Evolutionary conservation across 345 rosid species (phyloP).

Genomic region (Linum usitatissimum): DNA sequence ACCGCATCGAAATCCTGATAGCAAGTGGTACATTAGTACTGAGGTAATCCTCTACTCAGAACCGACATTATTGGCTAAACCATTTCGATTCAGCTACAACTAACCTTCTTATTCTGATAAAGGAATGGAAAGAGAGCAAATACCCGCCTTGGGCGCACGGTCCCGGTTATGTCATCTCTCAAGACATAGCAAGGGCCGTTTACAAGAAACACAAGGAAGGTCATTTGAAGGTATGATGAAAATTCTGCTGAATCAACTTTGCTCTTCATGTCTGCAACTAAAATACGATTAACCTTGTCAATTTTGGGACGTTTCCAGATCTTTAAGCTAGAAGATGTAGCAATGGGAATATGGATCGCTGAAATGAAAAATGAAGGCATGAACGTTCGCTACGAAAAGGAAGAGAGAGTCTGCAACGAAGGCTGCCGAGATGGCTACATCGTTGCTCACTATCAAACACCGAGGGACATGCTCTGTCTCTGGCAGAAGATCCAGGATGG

Average conservation of each 20-base stretch:
- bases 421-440: conserved; percentile 86
- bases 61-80: not conserved
- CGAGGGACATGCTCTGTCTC: conserved; percentile 78
- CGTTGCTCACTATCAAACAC: conserved; percentile 93
- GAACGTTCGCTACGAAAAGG: conserved; percentile 55
- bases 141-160: conserved; percentile 23
- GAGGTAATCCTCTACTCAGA: conserved; percentile 37
- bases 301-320: conserved; percentile 33
- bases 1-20: conserved; percentile 73
- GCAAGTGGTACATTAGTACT: conserved; percentile 91
- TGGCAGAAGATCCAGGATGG: conserved; percentile 87
- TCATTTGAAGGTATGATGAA: conserved; percentile 11
- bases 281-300: too few species aligned
- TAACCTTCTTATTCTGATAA: not conserved
- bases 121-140: conserved; percentile 16
- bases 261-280: not conserved
- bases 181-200: conserved; percentile 17
- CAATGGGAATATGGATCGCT: conserved; percentile 94
- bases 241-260: not conserved
- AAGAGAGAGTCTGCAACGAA: conserved; percentile 49
- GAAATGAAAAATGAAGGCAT: conserved; percentile 60
- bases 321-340: conserved; percentile 96
- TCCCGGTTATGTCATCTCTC: conserved; percentile 21
- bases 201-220: conserved; percentile 12
- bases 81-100: not conserved